Evolutionary conservation across 2,329 filamentous ascomycete species (phyloP).

Genomic region (Metarhizium anisopliae): DNA sequence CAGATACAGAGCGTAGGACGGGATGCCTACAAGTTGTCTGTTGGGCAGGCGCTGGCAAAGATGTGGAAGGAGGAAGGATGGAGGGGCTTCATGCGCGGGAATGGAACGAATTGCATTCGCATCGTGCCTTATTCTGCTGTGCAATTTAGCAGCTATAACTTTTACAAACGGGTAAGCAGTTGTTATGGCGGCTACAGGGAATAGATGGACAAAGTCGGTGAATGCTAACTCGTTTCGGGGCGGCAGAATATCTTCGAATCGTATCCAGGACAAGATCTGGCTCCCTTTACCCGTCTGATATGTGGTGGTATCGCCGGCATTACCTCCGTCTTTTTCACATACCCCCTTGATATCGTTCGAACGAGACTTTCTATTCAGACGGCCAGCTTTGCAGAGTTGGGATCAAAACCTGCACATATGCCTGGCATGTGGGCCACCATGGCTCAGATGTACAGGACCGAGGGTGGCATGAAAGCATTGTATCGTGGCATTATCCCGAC

Average conservation of each 20-base stretch:
- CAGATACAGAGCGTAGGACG: constrained; percentile 87
- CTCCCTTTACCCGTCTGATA: constrained; percentile 65
- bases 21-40: constrained; percentile 88
- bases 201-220: background rate
- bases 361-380: constrained; percentile 95
- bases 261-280: constrained; percentile 63
- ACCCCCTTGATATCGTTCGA: constrained; percentile 94
- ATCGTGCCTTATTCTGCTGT: constrained; percentile 98
- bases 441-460: constrained; percentile 75
- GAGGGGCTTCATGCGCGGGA: constrained; percentile 94
- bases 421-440: constrained; percentile 91
- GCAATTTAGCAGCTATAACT: constrained; percentile 95
- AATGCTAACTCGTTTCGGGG: background rate
- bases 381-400: constrained; percentile 81
- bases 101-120: constrained; percentile 95
- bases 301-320: constrained; percentile 90
- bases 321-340: constrained; percentile 90
- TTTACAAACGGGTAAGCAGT: constrained; percentile 76
- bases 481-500: constrained; percentile 93
- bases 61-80: constrained; percentile 98
- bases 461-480: constrained; percentile 77
- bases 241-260: constrained; percentile 63
- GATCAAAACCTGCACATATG: constrained; percentile 53
- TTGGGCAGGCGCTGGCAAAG: constrained; percentile 79
- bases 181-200: background rate